Evolutionary conservation across 257 asterid species (phyloP).

Genomic region (Solanum ossicruentum): DNA sequence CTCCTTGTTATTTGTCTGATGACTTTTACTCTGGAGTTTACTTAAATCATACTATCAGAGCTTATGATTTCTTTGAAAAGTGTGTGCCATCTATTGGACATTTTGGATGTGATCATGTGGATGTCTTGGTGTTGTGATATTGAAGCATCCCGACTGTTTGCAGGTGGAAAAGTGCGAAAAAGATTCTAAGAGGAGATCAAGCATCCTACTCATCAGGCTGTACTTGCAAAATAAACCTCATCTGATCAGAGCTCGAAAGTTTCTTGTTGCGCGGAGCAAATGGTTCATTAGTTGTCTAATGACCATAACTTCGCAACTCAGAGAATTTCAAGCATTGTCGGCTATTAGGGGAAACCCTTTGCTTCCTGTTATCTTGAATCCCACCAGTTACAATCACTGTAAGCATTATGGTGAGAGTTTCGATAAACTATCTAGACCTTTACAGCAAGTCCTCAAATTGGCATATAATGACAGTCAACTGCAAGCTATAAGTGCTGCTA

Average conservation of each 20-base stretch:
- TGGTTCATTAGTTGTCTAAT: constrained; percentile 78
- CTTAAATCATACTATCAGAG: neutral
- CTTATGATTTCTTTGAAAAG: constrained; percentile 3
- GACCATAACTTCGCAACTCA: constrained; percentile 95
- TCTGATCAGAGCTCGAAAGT: constrained; percentile 66
- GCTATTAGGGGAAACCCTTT: constrained; percentile 78
- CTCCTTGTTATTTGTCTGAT: neutral
- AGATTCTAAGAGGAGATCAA: constrained; percentile 59
- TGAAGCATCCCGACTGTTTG: constrained; percentile 13
- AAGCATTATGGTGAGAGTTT: constrained; percentile 35
- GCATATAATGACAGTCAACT: constrained; percentile 80
- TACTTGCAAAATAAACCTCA: constrained; percentile 79
- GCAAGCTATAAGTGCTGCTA: constrained; percentile 73
- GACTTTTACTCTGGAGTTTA: neutral
- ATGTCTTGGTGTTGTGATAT: neutral
- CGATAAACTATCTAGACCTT: constrained; percentile 41
- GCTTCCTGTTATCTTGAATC: constrained; percentile 80
- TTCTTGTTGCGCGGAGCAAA: constrained; percentile 80
- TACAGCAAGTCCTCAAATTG: constrained; percentile 56
- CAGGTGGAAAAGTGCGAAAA: constrained; percentile 92
- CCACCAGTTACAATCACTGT: constrained; percentile 31
- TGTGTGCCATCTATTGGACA: neutral
- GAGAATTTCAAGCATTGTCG: constrained; percentile 97
- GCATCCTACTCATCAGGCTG: constrained; percentile 54
- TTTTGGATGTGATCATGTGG: neutral